A percentile compares a stretch with the other conserved stretches of the same genome.
Evolutionary conservation across 306 rosid genomes (phyloP).

Genomic region (Fagus crenata): DNA sequence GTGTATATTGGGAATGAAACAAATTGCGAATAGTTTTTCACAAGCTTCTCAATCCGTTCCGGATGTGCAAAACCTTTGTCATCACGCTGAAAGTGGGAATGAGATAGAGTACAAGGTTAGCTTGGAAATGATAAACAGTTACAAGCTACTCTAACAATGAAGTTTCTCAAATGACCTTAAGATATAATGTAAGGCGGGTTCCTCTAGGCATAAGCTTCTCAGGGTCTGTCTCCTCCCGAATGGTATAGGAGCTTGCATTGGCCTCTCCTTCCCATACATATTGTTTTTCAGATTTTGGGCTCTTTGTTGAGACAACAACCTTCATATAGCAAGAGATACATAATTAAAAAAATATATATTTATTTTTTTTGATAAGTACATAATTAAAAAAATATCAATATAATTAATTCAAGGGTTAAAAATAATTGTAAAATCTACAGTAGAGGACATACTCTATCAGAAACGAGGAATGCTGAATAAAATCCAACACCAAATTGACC

Average conservation of each 20-base stretch:
- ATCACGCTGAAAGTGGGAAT: constrained; percentile 54
- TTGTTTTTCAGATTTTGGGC: constrained; percentile 86
- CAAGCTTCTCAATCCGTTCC: constrained; percentile 81
- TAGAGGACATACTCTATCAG: constrained; percentile 65
- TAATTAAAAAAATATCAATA: neutral
- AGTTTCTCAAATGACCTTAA: constrained; percentile 49
- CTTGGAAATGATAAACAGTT: constrained; percentile 12
- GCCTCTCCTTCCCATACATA: constrained; percentile 98
- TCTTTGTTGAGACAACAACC: constrained; percentile 92
- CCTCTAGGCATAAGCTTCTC: constrained; percentile 85
- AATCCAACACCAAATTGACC: constrained; percentile 99
- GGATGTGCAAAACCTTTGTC: constrained; percentile 92
- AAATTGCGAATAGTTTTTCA: constrained; percentile 89
- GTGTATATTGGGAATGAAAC: constrained; percentile 92
- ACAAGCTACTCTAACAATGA: neutral
- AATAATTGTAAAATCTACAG: neutral
- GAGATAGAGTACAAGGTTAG: constrained; percentile 19
- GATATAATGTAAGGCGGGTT: constrained; percentile 78
- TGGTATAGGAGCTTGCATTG: constrained; percentile 87
- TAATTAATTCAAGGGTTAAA: neutral
- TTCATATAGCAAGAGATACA: constrained; percentile 20
- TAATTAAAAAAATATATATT: neutral
- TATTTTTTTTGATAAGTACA: too few relatives aligned
- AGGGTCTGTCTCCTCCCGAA: constrained; percentile 86
- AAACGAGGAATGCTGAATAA: constrained; percentile 84